phyloP scores from a whole-genome alignment of 352 stramenopile genomes.

The Globisporangium canariense region DNA sequence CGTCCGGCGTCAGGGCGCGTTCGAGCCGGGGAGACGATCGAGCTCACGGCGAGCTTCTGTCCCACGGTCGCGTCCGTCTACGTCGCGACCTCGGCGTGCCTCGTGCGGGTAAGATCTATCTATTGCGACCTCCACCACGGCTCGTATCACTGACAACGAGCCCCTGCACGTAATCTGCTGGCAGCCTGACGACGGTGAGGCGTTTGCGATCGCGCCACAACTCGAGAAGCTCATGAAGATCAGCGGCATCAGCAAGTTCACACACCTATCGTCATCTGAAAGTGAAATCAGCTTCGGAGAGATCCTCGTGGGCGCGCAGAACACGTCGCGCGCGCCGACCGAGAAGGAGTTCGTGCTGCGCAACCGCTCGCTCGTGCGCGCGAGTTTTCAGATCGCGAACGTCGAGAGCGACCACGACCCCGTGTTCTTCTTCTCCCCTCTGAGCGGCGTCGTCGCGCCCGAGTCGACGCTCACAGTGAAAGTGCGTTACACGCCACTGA shows the following conservation, averaged over 20 bases:
- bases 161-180: not conserved
- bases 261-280: constrained; percentile 81
- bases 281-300: constrained; percentile 83
- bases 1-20: constrained; percentile 66
- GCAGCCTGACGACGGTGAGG: constrained; percentile 28
- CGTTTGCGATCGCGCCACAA: constrained; percentile 20
- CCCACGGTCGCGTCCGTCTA: constrained; percentile 80
- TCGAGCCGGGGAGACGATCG: constrained; percentile 49
- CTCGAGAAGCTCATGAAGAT: constrained; percentile 76
- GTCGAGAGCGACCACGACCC: constrained; percentile 85
- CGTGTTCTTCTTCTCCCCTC: constrained; percentile 82
- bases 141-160: no score
- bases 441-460: constrained; percentile 61
- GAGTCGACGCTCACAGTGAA: constrained; percentile 68
- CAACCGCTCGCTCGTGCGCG: constrained; percentile 90
- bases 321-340: constrained; percentile 37
- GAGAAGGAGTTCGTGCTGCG: constrained; percentile 83
- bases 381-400: constrained; percentile 64
- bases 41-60: constrained; percentile 73
- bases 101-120: constrained; percentile 43
- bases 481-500: constrained; percentile 78
- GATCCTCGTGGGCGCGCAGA: constrained; percentile 59
- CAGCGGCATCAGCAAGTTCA: constrained; percentile 88
- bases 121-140: not conserved
- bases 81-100: constrained; percentile 71